Evolutionary conservation across 345 rosid genomes (phyloP), one percentile per base, ranked within the genome.

Genomic region (Ceriops tagal): DNA sequence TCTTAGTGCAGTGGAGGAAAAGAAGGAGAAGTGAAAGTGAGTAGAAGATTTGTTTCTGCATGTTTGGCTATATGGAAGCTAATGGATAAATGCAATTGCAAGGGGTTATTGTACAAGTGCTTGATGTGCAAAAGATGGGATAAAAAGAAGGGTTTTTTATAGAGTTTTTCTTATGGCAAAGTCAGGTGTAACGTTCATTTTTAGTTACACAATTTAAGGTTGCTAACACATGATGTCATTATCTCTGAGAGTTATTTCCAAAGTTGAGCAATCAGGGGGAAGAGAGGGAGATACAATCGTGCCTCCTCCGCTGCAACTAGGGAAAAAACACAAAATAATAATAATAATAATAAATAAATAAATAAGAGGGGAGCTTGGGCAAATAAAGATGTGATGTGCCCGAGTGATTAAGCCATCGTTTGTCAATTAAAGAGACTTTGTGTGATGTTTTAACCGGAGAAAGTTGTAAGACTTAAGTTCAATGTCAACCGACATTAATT

Each of bases 141-240:
- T 13, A 10, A 16, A 5, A 18, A 16, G 55, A 24, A 24, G 26
- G 26, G 49, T 24, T 21, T 24, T 62, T 73, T 66, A 80, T 80
- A 46, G 34, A 49, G 71, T 58, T 16, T 6, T 47, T 49, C 28
- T 67, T 27, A 47, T 24, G 64, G 39, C 55, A 24, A 26, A 61
- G 73, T 67, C 70, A 77, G 82, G 78, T 76, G 35, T 20, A 67
- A 68, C 67, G 69, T 66, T 20, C 56, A 56, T 57, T 70, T 70
- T 64, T 64, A 61, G 65, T 67, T 65, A 64, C 37, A 55, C 24
- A 63, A 53, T 52, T 24, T 6, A 58, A 51, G 66, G 80, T 55
- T 55, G 59, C 28, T 8, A 22, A 26, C 2, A 21, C 26, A 53
- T 8, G 1, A 53, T 53, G 13, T 53, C 28, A 22, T 26, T 43